Evolutionary conservation across 2,329 filamentous ascomycete genomes (phyloP).

Genomic region (Arachnopeziza araneosa): DNA sequence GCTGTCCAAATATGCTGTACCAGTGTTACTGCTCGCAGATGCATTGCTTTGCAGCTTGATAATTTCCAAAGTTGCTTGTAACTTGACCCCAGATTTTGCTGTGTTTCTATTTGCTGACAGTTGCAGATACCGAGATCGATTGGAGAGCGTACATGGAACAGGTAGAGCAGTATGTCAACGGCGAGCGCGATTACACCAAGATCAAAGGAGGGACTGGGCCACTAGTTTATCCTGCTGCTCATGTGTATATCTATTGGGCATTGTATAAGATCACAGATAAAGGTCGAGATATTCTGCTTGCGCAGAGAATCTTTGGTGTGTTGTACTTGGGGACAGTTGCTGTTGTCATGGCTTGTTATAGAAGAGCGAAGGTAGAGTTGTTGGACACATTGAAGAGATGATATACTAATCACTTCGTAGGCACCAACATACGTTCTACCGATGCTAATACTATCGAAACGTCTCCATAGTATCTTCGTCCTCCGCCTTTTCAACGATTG

Average conservation of each 20-base stretch:
- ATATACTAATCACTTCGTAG: constrained; percentile 36
- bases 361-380: constrained; percentile 56
- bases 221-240: constrained; percentile 88
- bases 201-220: constrained; percentile 88
- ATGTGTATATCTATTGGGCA: constrained; percentile 83
- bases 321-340: constrained; percentile 73
- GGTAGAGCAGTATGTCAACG: constrained; percentile 68
- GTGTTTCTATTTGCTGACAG: background rate
- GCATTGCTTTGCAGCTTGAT: constrained; percentile 25
- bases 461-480: constrained; percentile 89
- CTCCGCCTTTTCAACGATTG: constrained; percentile 95
- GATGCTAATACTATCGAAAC: constrained; percentile 81
- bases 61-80: constrained; percentile 28
- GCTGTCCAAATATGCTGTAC: constrained; percentile 23
- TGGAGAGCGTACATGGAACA: constrained; percentile 98
- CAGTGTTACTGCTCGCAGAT: constrained; percentile 24
- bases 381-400: background rate
- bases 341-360: constrained; percentile 79
- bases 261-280: constrained; percentile 73
- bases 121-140: constrained; percentile 89
- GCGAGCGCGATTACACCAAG: constrained; percentile 81
- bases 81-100: background rate
- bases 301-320: constrained; percentile 77
- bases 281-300: constrained; percentile 69
- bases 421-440: constrained; percentile 83